A percentile compares a stretch with the other conserved stretches of the same genome.
Conservation (phyloP, 176 grass and related monocot genomes). For the Themeda triandra region DNA sequence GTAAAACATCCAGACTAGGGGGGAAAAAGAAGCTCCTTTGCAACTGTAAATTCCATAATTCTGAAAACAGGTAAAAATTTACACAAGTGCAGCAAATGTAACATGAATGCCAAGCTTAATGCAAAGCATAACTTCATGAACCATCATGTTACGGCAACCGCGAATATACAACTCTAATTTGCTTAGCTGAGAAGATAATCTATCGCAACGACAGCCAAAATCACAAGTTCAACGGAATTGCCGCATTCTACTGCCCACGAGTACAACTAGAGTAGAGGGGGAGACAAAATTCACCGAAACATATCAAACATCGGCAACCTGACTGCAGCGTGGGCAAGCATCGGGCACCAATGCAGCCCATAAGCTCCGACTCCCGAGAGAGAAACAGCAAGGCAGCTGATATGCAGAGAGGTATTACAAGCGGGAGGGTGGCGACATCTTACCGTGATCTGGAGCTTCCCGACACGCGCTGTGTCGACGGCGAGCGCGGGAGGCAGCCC, state of each 20-base stretch:
- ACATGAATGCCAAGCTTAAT: background rate
- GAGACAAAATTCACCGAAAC: background rate
- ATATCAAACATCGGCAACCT: background rate
- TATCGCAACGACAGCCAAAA: background rate
- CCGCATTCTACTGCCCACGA: background rate
- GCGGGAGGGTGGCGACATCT: background rate
- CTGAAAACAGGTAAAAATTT: background rate
- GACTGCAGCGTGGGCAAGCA: background rate
- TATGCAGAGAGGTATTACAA: background rate
- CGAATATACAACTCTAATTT: background rate
- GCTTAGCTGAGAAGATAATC: background rate
- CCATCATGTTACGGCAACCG: background rate
- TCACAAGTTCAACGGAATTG: background rate
- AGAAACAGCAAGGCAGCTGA: background rate
- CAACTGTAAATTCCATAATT: background rate
- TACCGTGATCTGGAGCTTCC: conserved; percentile 98
- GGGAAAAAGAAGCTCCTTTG: background rate
- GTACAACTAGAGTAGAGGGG: background rate
- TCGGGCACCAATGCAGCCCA: background rate
- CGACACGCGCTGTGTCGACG: conserved; percentile 76
- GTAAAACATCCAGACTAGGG: background rate
- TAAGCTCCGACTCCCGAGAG: background rate
- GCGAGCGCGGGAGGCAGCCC: conserved; percentile 75
- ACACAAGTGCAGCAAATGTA: background rate
- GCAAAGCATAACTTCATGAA: background rate